Evolutionary conservation across 1,139 yeast genomes (phyloP).

Genomic region (Wickerhamiella pararugosa): DNA sequence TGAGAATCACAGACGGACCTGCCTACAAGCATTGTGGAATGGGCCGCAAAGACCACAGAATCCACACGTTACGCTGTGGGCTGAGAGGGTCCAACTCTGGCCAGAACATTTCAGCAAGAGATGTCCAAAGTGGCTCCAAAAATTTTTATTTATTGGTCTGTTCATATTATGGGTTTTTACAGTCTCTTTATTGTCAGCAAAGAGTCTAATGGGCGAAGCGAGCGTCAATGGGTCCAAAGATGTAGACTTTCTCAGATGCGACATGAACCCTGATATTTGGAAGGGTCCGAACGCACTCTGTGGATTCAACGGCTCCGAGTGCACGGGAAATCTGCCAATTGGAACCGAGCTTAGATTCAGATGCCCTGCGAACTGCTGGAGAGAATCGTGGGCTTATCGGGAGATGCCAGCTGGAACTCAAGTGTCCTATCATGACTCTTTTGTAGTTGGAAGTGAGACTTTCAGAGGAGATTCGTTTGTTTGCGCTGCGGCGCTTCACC

Average conservation of each 20-base stretch:
- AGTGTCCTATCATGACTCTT: constrained; percentile 54
- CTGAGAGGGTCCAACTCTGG: constrained; percentile 15
- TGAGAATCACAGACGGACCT: too few relatives aligned
- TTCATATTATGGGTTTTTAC: constrained; percentile 17
- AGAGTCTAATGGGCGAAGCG: constrained; percentile 19
- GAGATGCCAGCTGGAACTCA: constrained; percentile 62
- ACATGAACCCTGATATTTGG: constrained; percentile 38
- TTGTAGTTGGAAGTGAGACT: constrained; percentile 51
- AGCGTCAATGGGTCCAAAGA: constrained; percentile 15
- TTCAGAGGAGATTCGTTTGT: constrained; percentile 82
- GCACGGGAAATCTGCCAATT: constrained; percentile 27
- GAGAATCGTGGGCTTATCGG: constrained; percentile 64
- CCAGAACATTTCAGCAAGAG: constrained; percentile 13
- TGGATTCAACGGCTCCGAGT: constrained; percentile 52
- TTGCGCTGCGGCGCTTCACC: constrained; percentile 83
- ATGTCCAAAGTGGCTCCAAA: constrained; percentile 2
- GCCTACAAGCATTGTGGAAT: too few relatives aligned
- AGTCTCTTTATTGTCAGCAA: constrained; percentile 12
- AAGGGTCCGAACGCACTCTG: constrained; percentile 55
- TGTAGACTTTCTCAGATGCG: constrained; percentile 18
- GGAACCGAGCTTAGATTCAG: constrained; percentile 41
- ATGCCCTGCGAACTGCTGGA: constrained; percentile 82
- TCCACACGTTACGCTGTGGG: constrained; percentile 17
- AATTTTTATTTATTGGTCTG: constrained; percentile 9
- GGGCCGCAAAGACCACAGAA: constrained; percentile 9